Evolutionary conservation across 805 yeast genomes (phyloP).

Genomic region (Wickerhamomyces chaumierensis): DNA sequence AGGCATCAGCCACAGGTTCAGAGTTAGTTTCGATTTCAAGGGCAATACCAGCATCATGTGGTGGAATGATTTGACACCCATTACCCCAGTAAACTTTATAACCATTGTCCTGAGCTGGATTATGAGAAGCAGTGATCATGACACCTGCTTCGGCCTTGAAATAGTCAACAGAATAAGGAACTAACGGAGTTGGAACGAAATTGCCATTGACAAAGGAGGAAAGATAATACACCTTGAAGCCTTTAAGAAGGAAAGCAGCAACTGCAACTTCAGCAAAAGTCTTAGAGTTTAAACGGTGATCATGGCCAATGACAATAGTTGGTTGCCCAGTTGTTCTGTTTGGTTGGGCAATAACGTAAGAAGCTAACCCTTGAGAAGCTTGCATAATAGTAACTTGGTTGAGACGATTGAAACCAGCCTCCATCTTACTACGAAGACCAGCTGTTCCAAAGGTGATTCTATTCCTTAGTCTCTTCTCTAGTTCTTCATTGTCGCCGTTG

Average conservation of each 20-base stretch:
- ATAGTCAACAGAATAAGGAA: slow-evolving; percentile 73
- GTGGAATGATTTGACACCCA: slow-evolving; percentile 94
- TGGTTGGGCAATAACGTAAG: slow-evolving; percentile 27
- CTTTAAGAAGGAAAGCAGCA: slow-evolving; percentile 54
- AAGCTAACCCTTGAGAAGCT: slow-evolving; percentile 76
- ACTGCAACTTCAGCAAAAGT: slow-evolving; percentile 75
- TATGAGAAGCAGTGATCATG: slow-evolving; percentile 88
- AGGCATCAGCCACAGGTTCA: slow-evolving; percentile 44
- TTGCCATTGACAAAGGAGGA: slow-evolving; percentile 14
- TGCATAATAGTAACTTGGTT: slow-evolving; percentile 82
- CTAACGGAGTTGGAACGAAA: slow-evolving; percentile 77
- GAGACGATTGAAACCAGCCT: slow-evolving; percentile 83
- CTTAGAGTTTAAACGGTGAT: slow-evolving; percentile 75
- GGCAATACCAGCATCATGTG: slow-evolving; percentile 74
- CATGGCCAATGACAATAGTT: slow-evolving; percentile 76
- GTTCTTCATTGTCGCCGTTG: slow-evolving; percentile 26
- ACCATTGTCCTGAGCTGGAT: slow-evolving; percentile 81
- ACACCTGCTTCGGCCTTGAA: slow-evolving; percentile 66
- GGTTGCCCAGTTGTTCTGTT: slow-evolving; percentile 11
- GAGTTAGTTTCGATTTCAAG: slow-evolving; percentile 46
- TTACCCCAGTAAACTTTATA: slow-evolving; percentile 89
- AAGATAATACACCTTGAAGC: slow-evolving; percentile 59
- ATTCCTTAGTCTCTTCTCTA: slow-evolving; percentile 39
- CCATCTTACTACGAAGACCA: slow-evolving; percentile 81
- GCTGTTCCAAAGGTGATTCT: slow-evolving; percentile 88